Percentiles rank a stretch among this genome's conserved stretches.
phyloP scores from a whole-genome alignment of 495 filamentous ascomycete genomes.

The Penicillium egyptiacum region DNA sequence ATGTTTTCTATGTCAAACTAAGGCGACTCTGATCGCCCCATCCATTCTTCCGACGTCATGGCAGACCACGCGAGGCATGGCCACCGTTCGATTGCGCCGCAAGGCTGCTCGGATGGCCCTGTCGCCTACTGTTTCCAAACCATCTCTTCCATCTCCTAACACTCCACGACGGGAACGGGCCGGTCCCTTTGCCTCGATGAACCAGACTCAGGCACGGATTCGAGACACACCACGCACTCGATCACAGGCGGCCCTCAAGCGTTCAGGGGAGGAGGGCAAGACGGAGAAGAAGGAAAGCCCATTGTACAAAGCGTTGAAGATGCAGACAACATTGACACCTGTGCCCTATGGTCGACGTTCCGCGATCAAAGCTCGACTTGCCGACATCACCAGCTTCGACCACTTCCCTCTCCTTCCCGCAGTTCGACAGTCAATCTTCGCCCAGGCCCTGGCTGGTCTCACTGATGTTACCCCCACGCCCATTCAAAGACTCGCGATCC shows the following conservation, averaged over 20 bases:
- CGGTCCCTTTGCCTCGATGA: slow-evolving; percentile 78
- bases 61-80: slow-evolving; percentile 42
- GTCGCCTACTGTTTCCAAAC: slow-evolving; percentile 66
- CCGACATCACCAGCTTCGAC: slow-evolving; percentile 71
- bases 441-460: slow-evolving; percentile 70
- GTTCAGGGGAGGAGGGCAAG: slow-evolving; percentile 36
- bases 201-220: slow-evolving; percentile 67
- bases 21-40: slow-evolving; percentile 21
- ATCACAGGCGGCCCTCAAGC: slow-evolving; percentile 42
- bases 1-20: slow-evolving; percentile 45
- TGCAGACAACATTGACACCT: slow-evolving; percentile 76
- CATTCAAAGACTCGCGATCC: slow-evolving; percentile 85
- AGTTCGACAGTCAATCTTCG: slow-evolving; percentile 68
- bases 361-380: slow-evolving; percentile 67
- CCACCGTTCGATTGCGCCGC: slow-evolving; percentile 39
- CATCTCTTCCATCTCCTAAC: slow-evolving; percentile 47
- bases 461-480: slow-evolving; percentile 75
- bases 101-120: slow-evolving; percentile 74
- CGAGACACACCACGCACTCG: slow-evolving; percentile 38
- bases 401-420: slow-evolving; percentile 71
- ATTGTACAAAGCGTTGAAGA: slow-evolving; percentile 84
- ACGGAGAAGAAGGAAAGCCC: slow-evolving; percentile 46
- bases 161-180: slow-evolving; percentile 39
- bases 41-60: slow-evolving; percentile 26
- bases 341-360: slow-evolving; percentile 71